Percentiles rank a stretch among this genome's conserved stretches.
phyloP scores from a whole-genome alignment of 129 eudicot species.

The Silybum marianum region DNA sequence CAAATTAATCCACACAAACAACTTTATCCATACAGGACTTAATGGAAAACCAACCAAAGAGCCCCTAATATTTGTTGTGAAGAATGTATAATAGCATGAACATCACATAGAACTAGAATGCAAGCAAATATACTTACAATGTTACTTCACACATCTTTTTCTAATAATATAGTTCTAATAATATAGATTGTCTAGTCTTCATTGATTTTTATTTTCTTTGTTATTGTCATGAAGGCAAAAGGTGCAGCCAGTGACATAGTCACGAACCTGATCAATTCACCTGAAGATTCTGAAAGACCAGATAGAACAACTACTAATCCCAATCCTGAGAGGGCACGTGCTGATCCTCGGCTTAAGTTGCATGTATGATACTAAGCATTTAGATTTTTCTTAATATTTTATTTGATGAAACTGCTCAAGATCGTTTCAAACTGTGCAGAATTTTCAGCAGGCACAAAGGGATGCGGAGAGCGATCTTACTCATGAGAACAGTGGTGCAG shows the following conservation, averaged over 20 bases:
- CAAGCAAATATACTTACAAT: neutral
- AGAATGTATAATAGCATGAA: neutral
- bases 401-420: neutral
- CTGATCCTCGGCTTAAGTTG: conserved; percentile 62
- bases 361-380: conserved; percentile 26
- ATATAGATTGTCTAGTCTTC: neutral
- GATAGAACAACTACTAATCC: conserved; percentile 37
- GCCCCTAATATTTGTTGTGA: neutral
- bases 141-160: neutral
- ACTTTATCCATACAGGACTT: no score
- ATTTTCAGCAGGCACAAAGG: conserved; percentile 50
- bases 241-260: conserved; percentile 43
- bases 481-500: conserved; percentile 48
- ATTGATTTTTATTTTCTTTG: conserved; percentile 2
- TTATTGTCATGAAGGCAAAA: conserved; percentile 54
- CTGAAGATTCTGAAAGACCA: conserved; percentile 50
- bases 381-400: neutral
- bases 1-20: no score
- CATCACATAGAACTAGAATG: neutral
- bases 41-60: no score
- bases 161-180: neutral
- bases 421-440: conserved; percentile 34
- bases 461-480: conserved; percentile 47
- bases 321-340: conserved; percentile 45
- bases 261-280: conserved; percentile 39